phyloP scores from a whole-genome alignment of 2,329 filamentous ascomycete genomes.

The Nemania bipapillata region DNA sequence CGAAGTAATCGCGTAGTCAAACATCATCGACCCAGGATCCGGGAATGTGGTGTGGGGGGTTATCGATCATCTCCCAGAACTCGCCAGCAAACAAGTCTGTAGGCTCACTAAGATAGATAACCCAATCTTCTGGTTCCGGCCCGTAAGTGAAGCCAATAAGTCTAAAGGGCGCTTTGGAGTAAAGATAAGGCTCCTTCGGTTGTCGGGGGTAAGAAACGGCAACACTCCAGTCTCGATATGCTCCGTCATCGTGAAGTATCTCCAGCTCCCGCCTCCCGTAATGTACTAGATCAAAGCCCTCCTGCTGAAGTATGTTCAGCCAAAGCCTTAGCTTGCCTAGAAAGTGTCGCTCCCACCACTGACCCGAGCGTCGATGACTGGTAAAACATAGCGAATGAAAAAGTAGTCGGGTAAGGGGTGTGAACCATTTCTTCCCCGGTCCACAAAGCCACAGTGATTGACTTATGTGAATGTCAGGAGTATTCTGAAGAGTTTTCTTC shows the following conservation, averaged over 20 bases:
- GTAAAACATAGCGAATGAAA: neutral
- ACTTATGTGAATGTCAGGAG: neutral
- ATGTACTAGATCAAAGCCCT: neutral
- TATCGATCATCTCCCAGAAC: neutral
- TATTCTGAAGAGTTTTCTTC: neutral
- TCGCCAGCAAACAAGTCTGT: slow-evolving; percentile 13
- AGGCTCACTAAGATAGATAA: neutral
- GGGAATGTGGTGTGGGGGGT: neutral
- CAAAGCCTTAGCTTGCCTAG: neutral
- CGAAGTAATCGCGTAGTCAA: neutral
- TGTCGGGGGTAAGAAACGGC: slow-evolving; percentile 1
- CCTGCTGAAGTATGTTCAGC: neutral
- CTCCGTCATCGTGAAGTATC: neutral
- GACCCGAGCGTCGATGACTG: neutral
- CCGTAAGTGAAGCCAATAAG: neutral
- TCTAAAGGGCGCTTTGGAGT: no score
- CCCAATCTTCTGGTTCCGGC: slow-evolving; percentile 10
- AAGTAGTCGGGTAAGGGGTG: neutral
- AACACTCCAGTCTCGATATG: neutral
- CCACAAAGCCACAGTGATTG: neutral
- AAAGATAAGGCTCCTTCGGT: neutral
- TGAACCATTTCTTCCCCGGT: neutral
- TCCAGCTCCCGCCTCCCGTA: slow-evolving; percentile 1
- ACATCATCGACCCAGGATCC: slow-evolving; percentile 1
- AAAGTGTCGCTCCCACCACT: slow-evolving; percentile 14